phyloP scores from a whole-genome alignment of 2,329 filamentous ascomycete genomes.

The Botrytis squamosa region DNA sequence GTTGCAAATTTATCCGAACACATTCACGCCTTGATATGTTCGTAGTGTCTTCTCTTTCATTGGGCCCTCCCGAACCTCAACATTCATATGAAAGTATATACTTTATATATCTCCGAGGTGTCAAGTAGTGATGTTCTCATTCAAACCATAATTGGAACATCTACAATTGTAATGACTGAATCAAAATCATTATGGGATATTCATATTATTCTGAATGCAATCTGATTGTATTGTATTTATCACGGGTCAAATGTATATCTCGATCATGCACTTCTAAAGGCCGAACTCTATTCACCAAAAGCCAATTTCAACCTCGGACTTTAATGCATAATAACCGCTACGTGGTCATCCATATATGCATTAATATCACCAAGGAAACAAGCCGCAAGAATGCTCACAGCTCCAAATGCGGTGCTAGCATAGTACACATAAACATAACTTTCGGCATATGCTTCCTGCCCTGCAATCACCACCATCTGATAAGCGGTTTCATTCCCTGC shows the following conservation, averaged over 20 bases:
- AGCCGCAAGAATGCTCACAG: constrained; percentile 52
- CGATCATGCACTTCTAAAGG: neutral
- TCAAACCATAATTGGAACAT: neutral
- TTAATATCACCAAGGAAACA: constrained; percentile 58
- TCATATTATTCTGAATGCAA: neutral
- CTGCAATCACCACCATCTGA: constrained; percentile 51
- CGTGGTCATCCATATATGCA: constrained; percentile 43
- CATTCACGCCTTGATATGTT: neutral
- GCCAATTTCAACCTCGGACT: neutral
- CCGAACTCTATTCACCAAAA: neutral
- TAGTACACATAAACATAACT: constrained; percentile 25
- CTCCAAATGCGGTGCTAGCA: constrained; percentile 60
- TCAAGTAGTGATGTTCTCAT: neutral
- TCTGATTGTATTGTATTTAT: neutral
- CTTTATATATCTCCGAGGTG: neutral
- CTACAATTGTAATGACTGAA: neutral
- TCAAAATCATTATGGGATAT: neutral
- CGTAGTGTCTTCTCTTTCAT: neutral
- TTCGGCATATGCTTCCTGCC: constrained; percentile 40
- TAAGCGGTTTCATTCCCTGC: constrained; percentile 49
- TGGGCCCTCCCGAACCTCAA: neutral
- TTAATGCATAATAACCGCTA: constrained; percentile 22
- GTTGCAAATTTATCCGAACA: neutral
- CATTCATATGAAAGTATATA: neutral
- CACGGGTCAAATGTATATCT: neutral